Conservation (phyloP, 179 eudicot species). For the Vitellaria paradoxa region DNA sequence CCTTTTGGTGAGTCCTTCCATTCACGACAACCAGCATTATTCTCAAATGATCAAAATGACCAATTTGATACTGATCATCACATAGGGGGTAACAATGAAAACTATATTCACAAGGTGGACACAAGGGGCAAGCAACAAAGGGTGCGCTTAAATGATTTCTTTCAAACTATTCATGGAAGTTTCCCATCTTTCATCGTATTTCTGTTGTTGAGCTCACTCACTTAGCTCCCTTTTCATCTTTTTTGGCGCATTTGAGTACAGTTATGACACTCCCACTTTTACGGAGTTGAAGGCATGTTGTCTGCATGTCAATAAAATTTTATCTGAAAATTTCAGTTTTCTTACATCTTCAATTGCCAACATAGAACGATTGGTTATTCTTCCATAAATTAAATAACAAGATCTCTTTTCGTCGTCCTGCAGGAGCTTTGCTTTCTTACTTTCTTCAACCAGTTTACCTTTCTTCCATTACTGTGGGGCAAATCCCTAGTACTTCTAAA, state of each 20-base stretch:
- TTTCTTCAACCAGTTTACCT: slow-evolving; percentile 77
- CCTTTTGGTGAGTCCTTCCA: too few relatives aligned
- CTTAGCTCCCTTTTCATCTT: too few relatives aligned
- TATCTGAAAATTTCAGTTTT: background rate
- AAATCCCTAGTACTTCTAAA: slow-evolving; percentile 34
- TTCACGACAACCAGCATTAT: too few relatives aligned
- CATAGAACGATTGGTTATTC: background rate
- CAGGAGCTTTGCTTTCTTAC: slow-evolving; percentile 83
- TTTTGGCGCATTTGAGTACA: slow-evolving; percentile 3
- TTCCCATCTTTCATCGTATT: background rate
- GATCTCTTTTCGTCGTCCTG: slow-evolving; percentile 11
- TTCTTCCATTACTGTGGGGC: slow-evolving; percentile 72
- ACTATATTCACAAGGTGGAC: background rate
- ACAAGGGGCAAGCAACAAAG: background rate
- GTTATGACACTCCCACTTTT: background rate
- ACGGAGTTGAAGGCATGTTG: background rate
- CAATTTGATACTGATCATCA: too few relatives aligned
- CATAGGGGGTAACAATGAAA: too few relatives aligned
- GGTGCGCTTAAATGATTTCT: background rate
- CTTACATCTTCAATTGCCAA: background rate
- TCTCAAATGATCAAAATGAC: too few relatives aligned
- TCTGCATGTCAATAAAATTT: background rate
- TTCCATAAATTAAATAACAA: background rate
- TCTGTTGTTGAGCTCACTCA: background rate
- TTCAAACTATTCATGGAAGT: background rate